These are phyloP conservation scores for Notholithocarpus densiflorus DNA, from an alignment of 306 rosid genomes.

Conservation along the genomic window DNA sequence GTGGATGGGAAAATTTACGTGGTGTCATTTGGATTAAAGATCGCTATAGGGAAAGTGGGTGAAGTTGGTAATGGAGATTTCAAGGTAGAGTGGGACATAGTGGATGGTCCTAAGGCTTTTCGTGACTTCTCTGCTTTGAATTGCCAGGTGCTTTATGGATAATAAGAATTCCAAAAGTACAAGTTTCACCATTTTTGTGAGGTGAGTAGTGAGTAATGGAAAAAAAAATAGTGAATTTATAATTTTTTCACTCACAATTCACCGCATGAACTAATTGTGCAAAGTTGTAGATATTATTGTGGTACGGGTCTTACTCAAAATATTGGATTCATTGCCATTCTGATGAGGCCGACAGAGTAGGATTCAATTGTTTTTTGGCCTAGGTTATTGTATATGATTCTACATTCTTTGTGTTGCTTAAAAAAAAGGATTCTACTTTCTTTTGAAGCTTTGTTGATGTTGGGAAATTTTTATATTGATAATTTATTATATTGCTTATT, in stretches of 20 bases:
- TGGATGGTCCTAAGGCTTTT: constrained; percentile 39
- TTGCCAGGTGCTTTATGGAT: constrained; percentile 56
- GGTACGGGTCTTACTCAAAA: too few relatives aligned
- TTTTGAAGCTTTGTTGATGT: constrained; percentile 8
- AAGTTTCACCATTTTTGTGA: too few relatives aligned
- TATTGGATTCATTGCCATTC: too few relatives aligned
- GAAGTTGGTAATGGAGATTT: constrained; percentile 10
- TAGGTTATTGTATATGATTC: too few relatives aligned
- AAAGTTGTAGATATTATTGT: too few relatives aligned
- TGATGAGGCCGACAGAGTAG: too few relatives aligned
- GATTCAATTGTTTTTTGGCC: neutral
- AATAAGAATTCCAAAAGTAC: neutral
- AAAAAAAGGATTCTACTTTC: neutral
- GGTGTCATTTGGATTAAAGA: constrained; percentile 45
- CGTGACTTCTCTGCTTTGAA: constrained; percentile 34
- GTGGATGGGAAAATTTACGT: constrained; percentile 48
- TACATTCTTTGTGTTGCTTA: too few relatives aligned
- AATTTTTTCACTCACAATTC: too few relatives aligned
- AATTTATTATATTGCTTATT: too few relatives aligned
- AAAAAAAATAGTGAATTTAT: neutral
- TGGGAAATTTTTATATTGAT: neutral
- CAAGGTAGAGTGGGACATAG: constrained; percentile 46
- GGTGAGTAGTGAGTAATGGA: neutral
- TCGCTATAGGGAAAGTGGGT: constrained; percentile 44
- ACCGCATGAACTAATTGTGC: too few relatives aligned